Conservation (phyloP, 2,329 filamentous ascomycete species). For the Zymoseptoria passerinii region DNA sequence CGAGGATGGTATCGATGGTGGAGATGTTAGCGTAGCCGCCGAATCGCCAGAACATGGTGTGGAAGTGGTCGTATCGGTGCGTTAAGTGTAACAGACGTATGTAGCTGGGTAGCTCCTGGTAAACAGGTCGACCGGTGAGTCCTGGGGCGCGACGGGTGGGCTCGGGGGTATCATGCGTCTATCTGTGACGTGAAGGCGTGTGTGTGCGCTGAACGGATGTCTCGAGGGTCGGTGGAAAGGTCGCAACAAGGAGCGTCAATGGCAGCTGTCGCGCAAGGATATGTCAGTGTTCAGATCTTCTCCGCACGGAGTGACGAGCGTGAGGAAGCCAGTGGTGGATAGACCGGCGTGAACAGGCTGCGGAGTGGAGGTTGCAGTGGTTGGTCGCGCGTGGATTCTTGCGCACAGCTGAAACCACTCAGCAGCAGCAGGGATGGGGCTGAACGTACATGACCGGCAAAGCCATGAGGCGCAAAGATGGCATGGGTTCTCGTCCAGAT, state of each 20-base stretch:
- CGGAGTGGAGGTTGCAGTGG: background rate
- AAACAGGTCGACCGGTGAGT: constrained; percentile 5
- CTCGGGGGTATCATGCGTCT: constrained; percentile 14
- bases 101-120: constrained; percentile 5
- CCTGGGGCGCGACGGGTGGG: constrained; percentile 4
- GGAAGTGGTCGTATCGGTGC: constrained; percentile 6
- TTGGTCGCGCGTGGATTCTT: background rate
- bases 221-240: background rate
- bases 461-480: background rate
- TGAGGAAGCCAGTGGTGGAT: background rate
- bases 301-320: background rate
- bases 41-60: constrained; percentile 99
- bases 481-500: background rate
- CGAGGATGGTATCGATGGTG: constrained; percentile 90
- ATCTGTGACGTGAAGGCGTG: background rate
- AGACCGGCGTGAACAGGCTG: background rate
- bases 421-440: background rate
- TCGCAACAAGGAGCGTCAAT: background rate
- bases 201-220: background rate
- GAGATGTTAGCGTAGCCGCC: constrained; percentile 97
- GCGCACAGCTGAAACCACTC: background rate
- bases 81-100: background rate
- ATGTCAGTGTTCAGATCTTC: background rate
- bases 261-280: background rate
- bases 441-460: background rate